Percentiles rank a stretch among this genome's conserved stretches.
phyloP scores from a whole-genome alignment of 2,329 filamentous ascomycete genomes.

The Aspergillus awamori region DNA sequence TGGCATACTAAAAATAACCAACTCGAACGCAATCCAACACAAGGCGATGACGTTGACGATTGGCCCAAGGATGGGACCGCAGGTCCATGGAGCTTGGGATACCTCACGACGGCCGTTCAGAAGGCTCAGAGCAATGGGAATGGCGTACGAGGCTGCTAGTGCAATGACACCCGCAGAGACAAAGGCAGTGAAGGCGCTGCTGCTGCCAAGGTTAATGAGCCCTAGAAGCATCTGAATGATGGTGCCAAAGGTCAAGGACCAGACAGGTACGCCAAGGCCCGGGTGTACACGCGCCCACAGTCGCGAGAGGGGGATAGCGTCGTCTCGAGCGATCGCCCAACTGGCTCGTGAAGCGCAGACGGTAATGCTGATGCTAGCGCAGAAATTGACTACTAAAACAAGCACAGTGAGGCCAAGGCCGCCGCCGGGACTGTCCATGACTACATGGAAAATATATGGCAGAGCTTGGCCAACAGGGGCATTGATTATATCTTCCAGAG shows the following conservation, averaged over 20 bases:
- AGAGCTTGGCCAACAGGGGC: constrained; percentile 54
- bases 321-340: constrained; percentile 52
- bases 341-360: constrained; percentile 53
- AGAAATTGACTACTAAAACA: constrained; percentile 54
- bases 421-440: constrained; percentile 55
- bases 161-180: constrained; percentile 60
- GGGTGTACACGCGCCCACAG: constrained; percentile 43
- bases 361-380: constrained; percentile 58
- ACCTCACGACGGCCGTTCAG: constrained; percentile 52
- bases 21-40: constrained; percentile 56
- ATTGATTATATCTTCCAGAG: constrained; percentile 48
- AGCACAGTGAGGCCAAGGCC: constrained; percentile 54
- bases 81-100: constrained; percentile 52
- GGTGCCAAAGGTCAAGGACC: constrained; percentile 48
- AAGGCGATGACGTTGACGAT: constrained; percentile 52
- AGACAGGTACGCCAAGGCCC: constrained; percentile 44
- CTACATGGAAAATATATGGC: constrained; percentile 54
- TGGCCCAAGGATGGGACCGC: constrained; percentile 48
- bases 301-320: constrained; percentile 46
- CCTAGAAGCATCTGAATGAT: constrained; percentile 54
- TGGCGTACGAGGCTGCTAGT: constrained; percentile 58
- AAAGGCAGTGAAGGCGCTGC: constrained; percentile 54
- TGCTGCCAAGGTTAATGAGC: constrained; percentile 53
- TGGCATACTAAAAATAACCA: constrained; percentile 59
- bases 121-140: constrained; percentile 58